Base-by-base conservation (phyloP, 106 monocot species). In the Chionographis japonica region DNA sequence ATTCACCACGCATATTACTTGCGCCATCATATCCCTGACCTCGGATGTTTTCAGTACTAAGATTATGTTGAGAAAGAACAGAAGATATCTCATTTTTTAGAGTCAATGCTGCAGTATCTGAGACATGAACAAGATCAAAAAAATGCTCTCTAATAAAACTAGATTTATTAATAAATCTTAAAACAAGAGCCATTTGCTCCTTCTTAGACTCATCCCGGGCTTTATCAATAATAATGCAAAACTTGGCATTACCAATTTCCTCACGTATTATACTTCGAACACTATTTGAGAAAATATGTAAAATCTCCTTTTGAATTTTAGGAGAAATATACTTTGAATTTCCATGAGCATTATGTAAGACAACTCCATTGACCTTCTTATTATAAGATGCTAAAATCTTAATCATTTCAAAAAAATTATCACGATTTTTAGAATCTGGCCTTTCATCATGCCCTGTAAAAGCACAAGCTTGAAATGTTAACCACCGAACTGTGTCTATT, bases 1-100 rank as follows among this genome's bases (percentile, higher is more conserved):
- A n/a, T n/a, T n/a, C n/a, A n/a, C n/a, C n/a, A n/a, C n/a, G n/a
- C 60, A 39, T 60, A 60, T 60, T 60, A 12, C 60, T 39, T 11
- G 60, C 37, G 11, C 60, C 12, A 38, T 60, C 12, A 38, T 39
- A 60, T 38, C 60, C 36, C 38, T 60, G 60, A 12, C 60, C 14
- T 60, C 9, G 2, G 3, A 60, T 37, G 12, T 60, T 60, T 14
- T 38, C 2, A 60, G 12, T 60, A 38, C 3, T 37, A 39, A 60
- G 8, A 37, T 60, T 60, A 60, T 60, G 12, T 11, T 10, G 38
- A 39, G 37, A 60, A 39, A 38, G 37, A 12, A 38, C 37, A 4
- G 2, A 37, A 12, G 37, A 60, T 38, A 60, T 60, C 38, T 38
- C 60, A 60, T 60, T 38, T 39, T 60, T 60, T 4, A 60, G 18